Conservation (phyloP, 1,139 yeast genomes). For the Yamadazyma pseudoaaseri region DNA sequence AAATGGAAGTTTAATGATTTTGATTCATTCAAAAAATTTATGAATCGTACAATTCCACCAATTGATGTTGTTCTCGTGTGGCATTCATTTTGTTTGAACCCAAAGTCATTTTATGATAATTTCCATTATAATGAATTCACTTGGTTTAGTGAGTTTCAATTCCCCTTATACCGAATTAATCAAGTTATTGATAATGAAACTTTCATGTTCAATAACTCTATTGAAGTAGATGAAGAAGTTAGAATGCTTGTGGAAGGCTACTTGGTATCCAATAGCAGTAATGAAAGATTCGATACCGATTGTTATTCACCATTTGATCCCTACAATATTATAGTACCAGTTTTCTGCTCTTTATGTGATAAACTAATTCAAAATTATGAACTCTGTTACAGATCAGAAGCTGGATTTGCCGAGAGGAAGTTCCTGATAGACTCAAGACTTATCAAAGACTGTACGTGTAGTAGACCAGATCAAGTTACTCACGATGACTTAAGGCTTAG, state of each 20-base stretch:
- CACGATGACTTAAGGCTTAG: slow-evolving; percentile 21
- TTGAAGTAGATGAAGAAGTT: not conserved
- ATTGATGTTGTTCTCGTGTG: slow-evolving; percentile 40
- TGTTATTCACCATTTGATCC: slow-evolving; percentile 7
- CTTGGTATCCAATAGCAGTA: not conserved
- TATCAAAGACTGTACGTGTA: not conserved
- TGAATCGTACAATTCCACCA: slow-evolving; percentile 24
- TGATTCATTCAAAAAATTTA: not conserved
- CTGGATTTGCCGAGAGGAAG: not conserved
- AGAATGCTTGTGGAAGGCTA: slow-evolving; percentile 3
- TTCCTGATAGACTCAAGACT: not conserved
- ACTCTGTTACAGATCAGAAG: not conserved
- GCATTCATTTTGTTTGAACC: slow-evolving; percentile 26
- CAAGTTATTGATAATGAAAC: slow-evolving; percentile 19
- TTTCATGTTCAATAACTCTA: slow-evolving; percentile 5
- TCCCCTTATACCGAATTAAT: slow-evolving; percentile 25
- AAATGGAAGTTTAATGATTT: slow-evolving; percentile 3
- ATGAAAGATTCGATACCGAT: slow-evolving; percentile 6
- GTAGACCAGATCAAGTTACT: not conserved
- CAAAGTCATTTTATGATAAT: slow-evolving; percentile 26
- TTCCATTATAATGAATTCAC: slow-evolving; percentile 21
- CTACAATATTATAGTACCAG: slow-evolving; percentile 2
- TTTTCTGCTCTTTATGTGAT: slow-evolving; percentile 22
- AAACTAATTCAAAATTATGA: not conserved
- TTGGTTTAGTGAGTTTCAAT: slow-evolving; percentile 22